Percentiles rank a stretch among this genome's conserved stretches.
These are phyloP conservation scores for Suillus occidentalis DNA, from an alignment of 768 basidiomycete species.

Conservation along the genomic window DNA sequence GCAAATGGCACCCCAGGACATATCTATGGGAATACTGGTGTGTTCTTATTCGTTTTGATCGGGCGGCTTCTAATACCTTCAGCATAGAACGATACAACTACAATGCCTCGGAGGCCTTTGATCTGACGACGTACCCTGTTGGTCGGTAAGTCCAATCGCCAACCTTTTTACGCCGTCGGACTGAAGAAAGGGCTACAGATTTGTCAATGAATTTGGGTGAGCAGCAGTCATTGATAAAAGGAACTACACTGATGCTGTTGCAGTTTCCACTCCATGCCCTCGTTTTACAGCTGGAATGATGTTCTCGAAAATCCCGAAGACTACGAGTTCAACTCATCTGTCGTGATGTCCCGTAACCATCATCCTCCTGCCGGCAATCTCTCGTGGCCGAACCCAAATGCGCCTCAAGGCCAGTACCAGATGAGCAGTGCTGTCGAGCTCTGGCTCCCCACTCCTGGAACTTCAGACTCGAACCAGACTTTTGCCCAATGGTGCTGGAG, in stretches of 20 bases:
- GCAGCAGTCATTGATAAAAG: slow-evolving; percentile 11
- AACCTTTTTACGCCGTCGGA: neutral
- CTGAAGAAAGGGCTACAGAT: slow-evolving; percentile 30
- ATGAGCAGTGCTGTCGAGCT: slow-evolving; percentile 51
- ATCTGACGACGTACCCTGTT: slow-evolving; percentile 53
- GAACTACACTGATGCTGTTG: neutral
- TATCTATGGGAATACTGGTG: slow-evolving; percentile 58
- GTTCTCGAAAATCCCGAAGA: slow-evolving; percentile 50
- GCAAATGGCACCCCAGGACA: slow-evolving; percentile 49
- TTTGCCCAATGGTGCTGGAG: slow-evolving; percentile 67
- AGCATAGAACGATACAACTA: slow-evolving; percentile 53
- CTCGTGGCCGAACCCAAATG: slow-evolving; percentile 56
- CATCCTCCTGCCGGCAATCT: slow-evolving; percentile 55
- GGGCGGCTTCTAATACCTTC: neutral
- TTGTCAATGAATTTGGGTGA: slow-evolving; percentile 61
- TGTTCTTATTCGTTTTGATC: slow-evolving; percentile 9
- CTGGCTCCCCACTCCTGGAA: slow-evolving; percentile 56
- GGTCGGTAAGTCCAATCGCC: slow-evolving; percentile 33
- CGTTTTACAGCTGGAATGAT: slow-evolving; percentile 61
- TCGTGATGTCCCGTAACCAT: slow-evolving; percentile 55
- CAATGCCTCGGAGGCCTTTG: slow-evolving; percentile 51
- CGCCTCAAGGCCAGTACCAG: slow-evolving; percentile 49
- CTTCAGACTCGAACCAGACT: slow-evolving; percentile 52
- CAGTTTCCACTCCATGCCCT: slow-evolving; percentile 64
- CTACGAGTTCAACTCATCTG: slow-evolving; percentile 58